Base-by-base conservation (phyloP, 768 basidiomycete genomes). In the Tulasnella sp. region DNA sequence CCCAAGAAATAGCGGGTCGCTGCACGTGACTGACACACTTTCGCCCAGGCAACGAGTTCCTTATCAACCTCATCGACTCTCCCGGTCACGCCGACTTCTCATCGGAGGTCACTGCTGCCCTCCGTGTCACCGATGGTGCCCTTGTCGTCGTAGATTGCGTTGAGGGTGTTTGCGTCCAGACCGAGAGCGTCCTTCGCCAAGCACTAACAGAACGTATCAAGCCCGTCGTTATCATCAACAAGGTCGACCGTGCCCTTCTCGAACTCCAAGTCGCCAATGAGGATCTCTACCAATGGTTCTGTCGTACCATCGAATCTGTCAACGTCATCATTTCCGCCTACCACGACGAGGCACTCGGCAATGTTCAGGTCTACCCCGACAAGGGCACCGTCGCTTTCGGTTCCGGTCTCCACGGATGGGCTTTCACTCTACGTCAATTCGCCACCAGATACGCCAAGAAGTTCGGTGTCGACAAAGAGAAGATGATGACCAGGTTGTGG, bases 11-110 rank as follows among this genome's bases (percentile, higher is more conserved):
- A 80, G 39, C 48, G 77, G 56, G 81, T 76, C 80, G 36, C 62
- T 79, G 52, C 44, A 46, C 77, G 81, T 82, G 74, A 76, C 52
- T 71, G 44, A 39, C 31, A 12, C 36, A 68, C 16, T 18, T 68
- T 68, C 62, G 9, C 77, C 80, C 92, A 87, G 96, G 96, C 82
- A 89, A 91, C 85, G 95, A 98, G 86, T 99, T 99, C 91, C 91
- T 99, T 90, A 98, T 99, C 90, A 99, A 99, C 88, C 88, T 99
- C 88, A 99, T 99, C 89, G 98, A 99, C 86, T 98, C 97, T 10
- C 98, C 98, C 77, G 98, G 98, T 84, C 98, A 99, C 91, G 98
- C 99, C 87, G 98, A 99, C 87, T 99, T 99, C 90, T 99, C 98
- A 44, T 99, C 98, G 75, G 98, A 99, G 88, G 98, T 99, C 84